Evolutionary conservation across 164 flowering plant genomes (phyloP), one percentile per base, ranked within the genome.

Genomic region (Liriodendron chinense): DNA sequence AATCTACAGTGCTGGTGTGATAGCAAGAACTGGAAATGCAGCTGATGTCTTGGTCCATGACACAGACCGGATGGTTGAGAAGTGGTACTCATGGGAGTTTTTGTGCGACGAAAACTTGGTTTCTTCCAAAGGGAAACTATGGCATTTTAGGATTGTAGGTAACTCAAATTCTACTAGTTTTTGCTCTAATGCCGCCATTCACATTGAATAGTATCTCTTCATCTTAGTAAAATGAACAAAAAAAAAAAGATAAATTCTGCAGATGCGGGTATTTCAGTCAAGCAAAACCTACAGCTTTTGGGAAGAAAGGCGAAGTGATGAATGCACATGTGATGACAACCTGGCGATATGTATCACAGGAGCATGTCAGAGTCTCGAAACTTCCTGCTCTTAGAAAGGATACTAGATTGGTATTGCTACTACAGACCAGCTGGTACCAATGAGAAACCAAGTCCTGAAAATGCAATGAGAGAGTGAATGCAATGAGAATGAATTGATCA

Each of bases 51-150:
- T 92, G 47, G 91, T 92, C 18, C 98, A 94, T 78, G 95, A 94
- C 77, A 87, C 87, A 6, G 84, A 96, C 80, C 82, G 94, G 56
- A 91, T 77, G 57, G 82, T 94, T 26, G 98, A 96, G 84, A 94
- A 82, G 80, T 96, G 99, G 99, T 94, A 86, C 78, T 90, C 98
- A 0, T 84, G 97, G 94, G 98, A 94, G 84, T 96, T 89, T 71
- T 76, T 94, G 24, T 91, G 98, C 70, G 90, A 92, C 12, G 91
- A 91, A 81, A 94, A 96, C 79, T 75, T 92, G 80, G 89, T 86
- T 74, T 88, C 91, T 70, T 84, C 97, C 0, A 96, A 90, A 87
- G 97, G 95, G 50, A 92, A 83, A 69, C 73, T 91, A n/a, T 94
- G 98, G 99, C 82, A 87, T 76, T 93, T 95, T 66, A 84, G 79